Conservation (phyloP, 805 yeast species). For the Jamesozyma spencerorum region DNA sequence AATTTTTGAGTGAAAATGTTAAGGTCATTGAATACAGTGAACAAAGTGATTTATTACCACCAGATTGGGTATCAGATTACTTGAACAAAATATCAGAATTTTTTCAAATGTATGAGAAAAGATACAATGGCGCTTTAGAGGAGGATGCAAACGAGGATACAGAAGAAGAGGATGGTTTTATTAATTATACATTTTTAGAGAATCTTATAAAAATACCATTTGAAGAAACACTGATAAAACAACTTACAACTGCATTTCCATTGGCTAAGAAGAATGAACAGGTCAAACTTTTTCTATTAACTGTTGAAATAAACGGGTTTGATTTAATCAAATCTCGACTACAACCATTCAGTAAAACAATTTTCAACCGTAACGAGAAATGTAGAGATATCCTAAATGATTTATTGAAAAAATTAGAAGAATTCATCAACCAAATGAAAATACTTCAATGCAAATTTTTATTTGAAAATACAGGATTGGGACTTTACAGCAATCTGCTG, state of each 20-base stretch:
- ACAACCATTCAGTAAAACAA: conserved; percentile 31
- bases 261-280: conserved; percentile 21
- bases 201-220: conserved; percentile 38
- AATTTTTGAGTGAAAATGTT: conserved; percentile 22
- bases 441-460: conserved; percentile 39
- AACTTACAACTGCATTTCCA: conserved; percentile 26
- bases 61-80: conserved; percentile 73
- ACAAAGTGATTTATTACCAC: conserved; percentile 52
- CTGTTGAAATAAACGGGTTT: conserved; percentile 48
- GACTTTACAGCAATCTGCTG: conserved; percentile 52
- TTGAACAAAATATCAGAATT: conserved; percentile 40
- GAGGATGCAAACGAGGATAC: not conserved
- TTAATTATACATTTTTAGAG: conserved; percentile 34
- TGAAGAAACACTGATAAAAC: conserved; percentile 20
- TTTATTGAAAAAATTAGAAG: conserved; percentile 30
- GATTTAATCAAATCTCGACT: conserved; percentile 51
- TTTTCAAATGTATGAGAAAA: conserved; percentile 44
- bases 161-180: conserved; percentile 19
- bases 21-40: conserved; percentile 6
- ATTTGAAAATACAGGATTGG: conserved; percentile 43
- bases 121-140: conserved; percentile 23
- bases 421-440: conserved; percentile 27
- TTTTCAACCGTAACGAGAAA: conserved; percentile 26
- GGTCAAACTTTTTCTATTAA: conserved; percentile 20
- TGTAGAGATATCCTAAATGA: conserved; percentile 11